Evolutionary conservation across 495 filamentous ascomycete species (phyloP), one percentile per base, ranked within the genome.

Genomic region (Penicillium longicatenatum): DNA sequence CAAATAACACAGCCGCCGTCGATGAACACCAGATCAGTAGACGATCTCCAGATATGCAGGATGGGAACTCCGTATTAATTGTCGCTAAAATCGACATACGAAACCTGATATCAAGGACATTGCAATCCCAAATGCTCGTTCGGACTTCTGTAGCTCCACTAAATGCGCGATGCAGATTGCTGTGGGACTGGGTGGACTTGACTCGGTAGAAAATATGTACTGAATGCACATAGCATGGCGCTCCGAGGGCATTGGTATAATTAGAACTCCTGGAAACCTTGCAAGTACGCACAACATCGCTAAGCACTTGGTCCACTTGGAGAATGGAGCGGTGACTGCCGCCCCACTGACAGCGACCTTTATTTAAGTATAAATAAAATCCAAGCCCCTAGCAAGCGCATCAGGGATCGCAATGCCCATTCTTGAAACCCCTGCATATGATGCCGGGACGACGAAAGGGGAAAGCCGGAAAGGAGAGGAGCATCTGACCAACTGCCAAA

Each of bases 381-480:
- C 16, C 37, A 39, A 39, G 3, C 37, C 37, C 37, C 37, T 39
- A 11, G 37, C 37, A 39, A 5, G 37, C 5, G 14, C 24, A 5
- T 19, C 5, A 48, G 45, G 45, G 45, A 54, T 59, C 26, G 45
- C 50, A 11, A 59, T 59, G 37, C 57, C 44, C 48, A 22, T 48
- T 48, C 45, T 48, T 48, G 19, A 45, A 45, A 21, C 42, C 42
- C 42, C 42, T 45, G 42, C 42, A 45, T 45, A 22, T 46, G 45
- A 29, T 29, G 24, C 26, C 62, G 66, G 66, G 26, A 64, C 43
- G 64, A 69, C 66, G 19, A 56, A 67, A 66, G 51, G 59, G 61
- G 66, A 31, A 69, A 66, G 58, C 66, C 66, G 57, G 24, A 43
- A 9, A 16, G 14, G 29, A 26, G 57, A 45, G 12, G 55, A 50